These are phyloP conservation scores for Calocybe indica DNA, from an alignment of 768 basidiomycete species.

Conservation along the genomic window DNA sequence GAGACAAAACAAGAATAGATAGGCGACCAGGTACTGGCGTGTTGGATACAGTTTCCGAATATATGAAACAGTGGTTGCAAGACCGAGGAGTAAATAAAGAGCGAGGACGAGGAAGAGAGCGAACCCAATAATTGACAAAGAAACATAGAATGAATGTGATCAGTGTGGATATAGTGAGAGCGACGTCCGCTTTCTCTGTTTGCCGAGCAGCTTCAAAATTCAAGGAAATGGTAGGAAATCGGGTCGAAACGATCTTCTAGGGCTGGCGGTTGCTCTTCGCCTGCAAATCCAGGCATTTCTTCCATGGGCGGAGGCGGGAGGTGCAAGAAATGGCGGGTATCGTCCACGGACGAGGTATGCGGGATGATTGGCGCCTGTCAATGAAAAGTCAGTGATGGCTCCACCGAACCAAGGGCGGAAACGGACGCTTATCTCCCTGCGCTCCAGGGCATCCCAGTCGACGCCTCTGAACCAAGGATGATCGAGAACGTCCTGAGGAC, in stretches of 20 bases:
- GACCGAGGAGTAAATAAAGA: slow-evolving; percentile 1
- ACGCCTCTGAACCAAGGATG: slow-evolving; percentile 97
- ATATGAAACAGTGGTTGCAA: slow-evolving; percentile 7
- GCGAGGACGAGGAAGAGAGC: slow-evolving; percentile 3
- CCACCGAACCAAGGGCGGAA: slow-evolving; percentile 2
- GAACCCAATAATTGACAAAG: neutral
- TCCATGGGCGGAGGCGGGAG: slow-evolving; percentile 70
- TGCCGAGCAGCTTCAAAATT: slow-evolving; percentile 43
- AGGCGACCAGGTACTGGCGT: too few species aligned
- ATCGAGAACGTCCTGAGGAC: slow-evolving; percentile 83
- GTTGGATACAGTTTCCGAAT: too few species aligned
- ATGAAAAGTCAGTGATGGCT: slow-evolving; percentile 6
- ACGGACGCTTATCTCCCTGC: slow-evolving; percentile 78
- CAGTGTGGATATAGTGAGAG: slow-evolving; percentile 16
- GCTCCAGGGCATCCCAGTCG: slow-evolving; percentile 85
- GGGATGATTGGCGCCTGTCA: slow-evolving; percentile 82
- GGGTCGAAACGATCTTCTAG: slow-evolving; percentile 63
- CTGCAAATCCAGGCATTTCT: slow-evolving; percentile 74
- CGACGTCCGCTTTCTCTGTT: too few species aligned
- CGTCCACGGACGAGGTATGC: slow-evolving; percentile 70
- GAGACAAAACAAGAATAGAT: too few species aligned
- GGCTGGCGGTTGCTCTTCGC: slow-evolving; percentile 52
- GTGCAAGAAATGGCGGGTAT: slow-evolving; percentile 82
- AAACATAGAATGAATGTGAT: slow-evolving; percentile 6
- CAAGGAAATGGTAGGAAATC: slow-evolving; percentile 65